Percentiles rank a stretch among this genome's conserved stretches.
Evolutionary conservation across 78 protist species (phyloP).

Genomic region (Tieghemostelium lacteum): DNA sequence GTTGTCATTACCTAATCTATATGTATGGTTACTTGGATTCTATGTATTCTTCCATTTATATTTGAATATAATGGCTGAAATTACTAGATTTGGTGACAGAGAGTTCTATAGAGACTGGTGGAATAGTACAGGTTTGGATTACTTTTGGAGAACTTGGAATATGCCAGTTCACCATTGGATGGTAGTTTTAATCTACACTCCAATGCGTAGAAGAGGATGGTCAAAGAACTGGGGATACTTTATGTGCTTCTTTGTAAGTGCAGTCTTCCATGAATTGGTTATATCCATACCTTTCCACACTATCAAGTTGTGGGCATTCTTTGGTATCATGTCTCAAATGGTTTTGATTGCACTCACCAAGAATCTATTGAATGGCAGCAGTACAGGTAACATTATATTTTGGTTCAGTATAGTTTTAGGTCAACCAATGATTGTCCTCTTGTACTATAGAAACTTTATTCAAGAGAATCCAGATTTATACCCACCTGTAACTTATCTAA

Average conservation of each 20-base stretch:
- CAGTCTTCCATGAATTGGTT: conserved; percentile 85
- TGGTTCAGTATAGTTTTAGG: conserved; percentile 78
- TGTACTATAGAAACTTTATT: conserved; percentile 71
- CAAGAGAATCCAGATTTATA: conserved; percentile 48
- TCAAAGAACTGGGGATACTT: conserved; percentile 40
- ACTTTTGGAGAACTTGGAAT: conserved; percentile 92
- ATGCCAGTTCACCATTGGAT: conserved; percentile 91
- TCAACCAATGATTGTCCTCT: conserved; percentile 75
- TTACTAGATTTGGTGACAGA: conserved; percentile 86
- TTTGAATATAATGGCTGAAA: conserved; percentile 85
- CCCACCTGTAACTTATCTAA: conserved; percentile 1
- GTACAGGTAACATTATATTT: conserved; percentile 75
- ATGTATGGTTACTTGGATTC: conserved; percentile 89
- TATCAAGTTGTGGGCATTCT: conserved; percentile 78
- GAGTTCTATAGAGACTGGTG: conserved; percentile 92
- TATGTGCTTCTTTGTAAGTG: conserved; percentile 85
- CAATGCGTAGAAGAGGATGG: conserved; percentile 62
- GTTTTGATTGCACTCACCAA: conserved; percentile 52
- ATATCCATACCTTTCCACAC: conserved; percentile 74
- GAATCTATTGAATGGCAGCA: conserved; percentile 49
- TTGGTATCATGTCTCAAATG: conserved; percentile 83
- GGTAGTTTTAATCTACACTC: conserved; percentile 77
- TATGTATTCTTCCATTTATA: conserved; percentile 88
- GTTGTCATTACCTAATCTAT: conserved; percentile 80
- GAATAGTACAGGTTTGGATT: conserved; percentile 87